Evolutionary conservation across 352 stramenopile genomes (phyloP).

Genomic region (Thraustochytrium striatum): DNA sequence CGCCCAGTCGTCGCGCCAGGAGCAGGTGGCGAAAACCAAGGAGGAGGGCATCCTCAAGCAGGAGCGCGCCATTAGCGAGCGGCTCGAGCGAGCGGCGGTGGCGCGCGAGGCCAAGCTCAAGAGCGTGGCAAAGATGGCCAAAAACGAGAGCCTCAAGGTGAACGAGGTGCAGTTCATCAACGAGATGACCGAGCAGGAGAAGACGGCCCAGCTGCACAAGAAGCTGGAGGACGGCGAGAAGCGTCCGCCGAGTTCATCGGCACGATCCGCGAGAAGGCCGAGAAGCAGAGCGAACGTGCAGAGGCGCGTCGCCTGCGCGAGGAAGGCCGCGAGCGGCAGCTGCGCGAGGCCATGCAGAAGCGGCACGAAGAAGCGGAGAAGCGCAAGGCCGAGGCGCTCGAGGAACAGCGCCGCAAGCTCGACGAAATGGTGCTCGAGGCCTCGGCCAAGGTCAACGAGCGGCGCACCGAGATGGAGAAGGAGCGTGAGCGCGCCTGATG

Average conservation of each 20-base stretch:
- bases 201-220: conserved; percentile 50
- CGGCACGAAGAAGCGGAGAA: conserved; percentile 39
- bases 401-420: conserved; percentile 41
- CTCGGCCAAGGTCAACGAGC: conserved; percentile 41
- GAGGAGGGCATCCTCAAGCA: conserved; percentile 50
- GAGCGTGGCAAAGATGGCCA: conserved; percentile 51
- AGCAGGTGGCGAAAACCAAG: conserved; percentile 41
- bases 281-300: conserved; percentile 34
- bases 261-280: conserved; percentile 31
- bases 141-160: conserved; percentile 49
- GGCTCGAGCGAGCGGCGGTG: conserved; percentile 19
- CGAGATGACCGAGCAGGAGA: conserved; percentile 52
- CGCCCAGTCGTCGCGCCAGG: conserved; percentile 17
- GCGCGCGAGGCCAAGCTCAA: conserved; percentile 44
- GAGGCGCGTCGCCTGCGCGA: conserved; percentile 33
- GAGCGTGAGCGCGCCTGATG: conserved; percentile 29
- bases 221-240: conserved; percentile 52
- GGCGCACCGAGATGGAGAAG: conserved; percentile 45
- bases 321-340: conserved; percentile 33
- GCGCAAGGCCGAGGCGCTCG: conserved; percentile 40
- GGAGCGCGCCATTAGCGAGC: conserved; percentile 47
- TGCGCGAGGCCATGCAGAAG: conserved; percentile 35
- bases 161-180: conserved; percentile 54
- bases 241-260: conserved; percentile 24
- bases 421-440: conserved; percentile 43